Base-by-base conservation (phyloP, 768 basidiomycete species). In the Pisolithus tinctorius region DNA sequence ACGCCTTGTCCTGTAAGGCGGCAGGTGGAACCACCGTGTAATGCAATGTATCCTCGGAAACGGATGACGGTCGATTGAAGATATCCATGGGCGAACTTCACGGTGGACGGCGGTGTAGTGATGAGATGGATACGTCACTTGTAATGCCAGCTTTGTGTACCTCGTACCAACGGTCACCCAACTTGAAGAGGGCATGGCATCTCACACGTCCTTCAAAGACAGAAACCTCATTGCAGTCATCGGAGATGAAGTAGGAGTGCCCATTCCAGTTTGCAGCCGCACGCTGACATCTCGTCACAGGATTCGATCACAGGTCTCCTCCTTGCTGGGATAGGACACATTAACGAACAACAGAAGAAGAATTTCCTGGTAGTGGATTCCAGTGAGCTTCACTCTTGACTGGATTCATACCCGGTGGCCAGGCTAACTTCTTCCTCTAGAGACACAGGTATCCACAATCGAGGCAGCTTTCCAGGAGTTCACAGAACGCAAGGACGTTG, bases 271-370 rank as follows among this genome's bases (percentile, higher is more conserved):
- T 25, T 29, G 14, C 47, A 38, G 20, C 16, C 10, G 45, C 39
- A 16, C 36, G 52, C 58, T 62, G 39, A 60, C 44, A 47, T 50
- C 20, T 30, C 3, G 3, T 27, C 49, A 23, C 62, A 99, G 95
- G 96, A 99, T 73, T 92, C 95, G 4, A 90, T 98, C 55, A 98
- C 96, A 0, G 96, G 96, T 39, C 78, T 98, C 14, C 79, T 99
- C 39, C 78, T 99, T 45, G 96, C 96, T 6, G 96, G 96, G 34
- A 81, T 98, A 43, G 96, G 96, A 0, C 88, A 99, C 68, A 77
- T 97, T 55, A 84, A 86, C 59, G 83, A 88, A 52, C 79, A 87
- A 41, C 90, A 93, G 73, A 90, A 88, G 78, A 96, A 96, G 86
- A 99, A 97, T 74, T 98, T 99, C 68, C 75, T 98, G 43, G 83